Conservation (phyloP, 2,329 filamentous ascomycete genomes). For the Pseudogymnoascus sp. region DNA sequence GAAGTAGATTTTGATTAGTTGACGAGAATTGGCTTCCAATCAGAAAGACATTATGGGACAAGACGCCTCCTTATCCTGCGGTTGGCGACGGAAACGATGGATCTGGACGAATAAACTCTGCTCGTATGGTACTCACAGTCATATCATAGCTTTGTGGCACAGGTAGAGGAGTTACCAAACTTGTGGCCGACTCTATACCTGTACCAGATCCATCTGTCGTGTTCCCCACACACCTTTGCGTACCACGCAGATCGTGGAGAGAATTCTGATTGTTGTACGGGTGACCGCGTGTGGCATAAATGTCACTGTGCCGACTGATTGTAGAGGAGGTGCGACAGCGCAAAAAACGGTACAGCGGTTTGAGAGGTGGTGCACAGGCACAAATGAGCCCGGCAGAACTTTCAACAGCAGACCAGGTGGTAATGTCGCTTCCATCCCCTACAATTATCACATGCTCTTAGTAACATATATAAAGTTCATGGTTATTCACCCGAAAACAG, state of each 20-base stretch:
- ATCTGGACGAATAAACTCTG: too few relatives aligned
- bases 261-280: background rate
- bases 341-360: constrained; percentile 15
- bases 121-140: too few relatives aligned
- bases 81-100: too few relatives aligned
- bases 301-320: background rate
- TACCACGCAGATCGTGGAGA: background rate
- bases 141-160: background rate
- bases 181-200: background rate
- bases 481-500: background rate
- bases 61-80: too few relatives aligned
- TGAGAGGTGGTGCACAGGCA: constrained; percentile 16
- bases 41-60: too few relatives aligned
- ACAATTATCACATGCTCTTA: background rate
- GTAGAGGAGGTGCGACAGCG: background rate
- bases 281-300: background rate
- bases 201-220: background rate
- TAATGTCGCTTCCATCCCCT: constrained; percentile 16
- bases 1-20: too few relatives aligned
- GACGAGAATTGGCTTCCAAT: too few relatives aligned
- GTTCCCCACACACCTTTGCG: background rate
- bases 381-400: constrained; percentile 16
- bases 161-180: background rate
- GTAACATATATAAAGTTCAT: background rate
- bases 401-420: constrained; percentile 17